phyloP scores from a whole-genome alignment of 306 rosid species.

The Astragalus membranaceus region DNA sequence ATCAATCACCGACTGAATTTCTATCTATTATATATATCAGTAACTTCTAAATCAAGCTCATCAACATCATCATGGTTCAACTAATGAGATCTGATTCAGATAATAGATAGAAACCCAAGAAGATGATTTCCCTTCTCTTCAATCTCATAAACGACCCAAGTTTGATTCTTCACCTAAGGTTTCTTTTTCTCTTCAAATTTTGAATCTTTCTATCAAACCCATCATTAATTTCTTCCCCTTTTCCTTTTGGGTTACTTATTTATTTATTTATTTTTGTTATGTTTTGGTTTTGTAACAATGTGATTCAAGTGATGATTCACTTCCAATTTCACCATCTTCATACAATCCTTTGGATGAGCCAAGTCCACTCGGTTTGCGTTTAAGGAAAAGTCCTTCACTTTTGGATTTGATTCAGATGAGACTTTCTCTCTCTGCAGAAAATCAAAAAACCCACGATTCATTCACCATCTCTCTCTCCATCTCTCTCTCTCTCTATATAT shows the following conservation, averaged over 20 bases:
- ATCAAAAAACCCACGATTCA: too few relatives aligned
- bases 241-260: background rate
- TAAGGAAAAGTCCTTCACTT: constrained; percentile 74
- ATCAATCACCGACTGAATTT: background rate
- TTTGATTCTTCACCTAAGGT: constrained; percentile 37
- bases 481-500: too few relatives aligned
- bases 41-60: too few relatives aligned
- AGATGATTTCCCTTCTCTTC: constrained; percentile 32
- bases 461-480: too few relatives aligned
- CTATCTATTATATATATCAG: too few relatives aligned
- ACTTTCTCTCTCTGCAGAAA: too few relatives aligned
- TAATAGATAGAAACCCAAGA: constrained; percentile 41
- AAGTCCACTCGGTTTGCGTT: constrained; percentile 79
- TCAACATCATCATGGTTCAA: constrained; percentile 66
- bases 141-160: constrained; percentile 39
- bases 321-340: constrained; percentile 8
- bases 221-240: background rate
- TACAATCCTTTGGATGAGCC: constrained; percentile 69
- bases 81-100: constrained; percentile 41
- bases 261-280: background rate
- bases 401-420: constrained; percentile 84
- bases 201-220: background rate
- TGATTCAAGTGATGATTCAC: constrained; percentile 21
- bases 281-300: constrained; percentile 10
- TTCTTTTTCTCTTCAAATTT: background rate